Base-by-base conservation (phyloP, 345 rosid genomes). In the Microthlaspi erraticum region DNA sequence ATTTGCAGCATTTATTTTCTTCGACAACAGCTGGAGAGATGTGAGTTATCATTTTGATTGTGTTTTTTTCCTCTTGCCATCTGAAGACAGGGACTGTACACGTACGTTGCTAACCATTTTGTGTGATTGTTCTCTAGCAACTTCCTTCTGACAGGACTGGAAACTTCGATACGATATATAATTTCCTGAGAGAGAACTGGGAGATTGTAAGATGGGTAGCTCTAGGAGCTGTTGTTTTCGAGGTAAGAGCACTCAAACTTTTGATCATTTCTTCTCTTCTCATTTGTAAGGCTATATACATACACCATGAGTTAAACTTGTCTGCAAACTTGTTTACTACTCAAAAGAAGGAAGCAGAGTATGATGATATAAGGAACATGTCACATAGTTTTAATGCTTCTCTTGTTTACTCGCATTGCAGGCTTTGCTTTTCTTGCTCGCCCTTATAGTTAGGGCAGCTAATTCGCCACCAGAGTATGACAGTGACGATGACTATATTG, bases 91-190 rank as follows among this genome's bases (percentile, higher is more conserved):
- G 31, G 9, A 45, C 5, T 34, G 29, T 45, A 33, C 71, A 19
- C 54, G 18, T 58, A 49, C 56, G 31, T 63, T 16, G 16, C 50
- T 70, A 23, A 53, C 52, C 19, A 16, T 60, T 65, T 60, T 46
- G 18, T 61, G 17, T 54, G 10, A 10, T 7, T 62, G 39, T 62
- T 54, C 49, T 77, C 3, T 78, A 94, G 99, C 89, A 88, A 77
- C 56, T 94, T 75, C 99, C 99, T 10, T 72, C 79, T 0, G 99
- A 94, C 76, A 84, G 81, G 74, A 91, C 98, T 49, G 99, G 99
- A 63, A 68, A 87, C 74, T 89, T 94, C 41, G 73, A 81, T 72
- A 83, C 77, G 68, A 83, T 94, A 78, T 94, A 84, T 60, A 78
- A 75, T 39, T 94, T 92, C 77, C 81, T 94, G 80, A 74, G 83